These are phyloP conservation scores for Cenchrus americanus DNA, from an alignment of 176 grass and related monocot species.

Conservation along the genomic window DNA sequence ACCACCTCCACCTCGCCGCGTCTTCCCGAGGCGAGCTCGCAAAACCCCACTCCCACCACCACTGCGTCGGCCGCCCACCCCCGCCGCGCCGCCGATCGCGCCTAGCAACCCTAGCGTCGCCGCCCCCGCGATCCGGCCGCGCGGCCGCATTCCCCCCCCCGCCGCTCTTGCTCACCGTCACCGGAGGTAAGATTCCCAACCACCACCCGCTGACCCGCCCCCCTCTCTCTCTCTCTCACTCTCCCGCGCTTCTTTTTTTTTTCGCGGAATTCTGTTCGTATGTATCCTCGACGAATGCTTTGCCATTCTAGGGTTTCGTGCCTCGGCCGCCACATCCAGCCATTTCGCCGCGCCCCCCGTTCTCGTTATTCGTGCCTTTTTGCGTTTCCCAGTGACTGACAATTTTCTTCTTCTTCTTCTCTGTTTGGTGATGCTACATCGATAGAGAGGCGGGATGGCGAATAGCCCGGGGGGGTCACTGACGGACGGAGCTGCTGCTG, in stretches of 20 bases:
- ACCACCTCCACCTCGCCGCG: background rate
- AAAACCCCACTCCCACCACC: conserved; percentile 9
- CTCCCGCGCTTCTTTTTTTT: background rate
- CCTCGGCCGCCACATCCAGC: background rate
- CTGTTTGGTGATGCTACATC: background rate
- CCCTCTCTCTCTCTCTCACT: too few species aligned
- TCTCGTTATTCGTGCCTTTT: background rate
- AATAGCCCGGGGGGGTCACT: conserved; percentile 30
- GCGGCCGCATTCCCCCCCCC: background rate
- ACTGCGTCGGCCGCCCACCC: background rate
- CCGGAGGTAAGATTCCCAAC: background rate
- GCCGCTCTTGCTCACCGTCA: background rate
- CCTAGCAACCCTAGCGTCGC: background rate
- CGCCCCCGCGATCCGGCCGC: background rate
- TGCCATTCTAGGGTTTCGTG: background rate
- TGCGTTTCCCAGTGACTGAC: background rate
- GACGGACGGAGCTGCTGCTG: background rate
- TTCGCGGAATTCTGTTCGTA: too few species aligned
- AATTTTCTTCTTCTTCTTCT: background rate
- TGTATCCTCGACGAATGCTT: background rate
- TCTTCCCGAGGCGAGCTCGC: background rate
- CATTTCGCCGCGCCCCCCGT: background rate
- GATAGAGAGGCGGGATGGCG: conserved; percentile 34
- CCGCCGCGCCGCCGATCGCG: background rate
- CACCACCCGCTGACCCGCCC: background rate